A percentile compares a stretch with the other conserved stretches of the same genome.
These are phyloP conservation scores for Tolypocladium cylindrosporum DNA, from an alignment of 2,329 filamentous ascomycete species.

Conservation along the genomic window DNA sequence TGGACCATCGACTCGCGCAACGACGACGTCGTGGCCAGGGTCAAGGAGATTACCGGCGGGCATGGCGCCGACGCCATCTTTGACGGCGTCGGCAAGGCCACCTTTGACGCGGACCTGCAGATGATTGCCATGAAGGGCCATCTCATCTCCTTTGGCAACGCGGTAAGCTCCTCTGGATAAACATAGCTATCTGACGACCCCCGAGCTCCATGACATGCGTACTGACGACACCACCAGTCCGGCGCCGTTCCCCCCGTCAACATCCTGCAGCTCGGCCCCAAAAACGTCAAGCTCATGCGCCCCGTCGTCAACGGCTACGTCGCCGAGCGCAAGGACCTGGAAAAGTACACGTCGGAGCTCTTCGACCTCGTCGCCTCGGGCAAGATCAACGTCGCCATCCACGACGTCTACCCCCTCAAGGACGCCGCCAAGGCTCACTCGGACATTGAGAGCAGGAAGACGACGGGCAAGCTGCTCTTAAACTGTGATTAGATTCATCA, in stretches of 20 bases:
- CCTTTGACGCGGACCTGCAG: conserved; percentile 70
- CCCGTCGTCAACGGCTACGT: conserved; percentile 66
- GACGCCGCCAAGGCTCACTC: conserved; percentile 63
- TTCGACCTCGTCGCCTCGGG: conserved; percentile 61
- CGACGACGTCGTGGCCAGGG: conserved; percentile 47
- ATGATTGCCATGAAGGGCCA: conserved; percentile 68
- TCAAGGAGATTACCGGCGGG: conserved; percentile 60
- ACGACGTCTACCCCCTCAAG: conserved; percentile 66
- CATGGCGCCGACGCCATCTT: conserved; percentile 70
- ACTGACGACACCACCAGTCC: conserved; percentile 24
- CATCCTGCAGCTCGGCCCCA: conserved; percentile 48
- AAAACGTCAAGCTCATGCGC: conserved; percentile 70
- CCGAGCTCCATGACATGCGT: not conserved
- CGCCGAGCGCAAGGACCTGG: conserved; percentile 57
- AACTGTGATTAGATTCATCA: conserved; percentile 38
- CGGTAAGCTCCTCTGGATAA: conserved; percentile 33
- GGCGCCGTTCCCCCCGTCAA: conserved; percentile 65
- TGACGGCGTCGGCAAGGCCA: conserved; percentile 77
- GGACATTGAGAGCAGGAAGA: conserved; percentile 74
- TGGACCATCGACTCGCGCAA: conserved; percentile 57
- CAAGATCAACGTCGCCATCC: conserved; percentile 62
- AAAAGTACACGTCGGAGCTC: conserved; percentile 60
- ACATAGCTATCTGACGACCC: no score
- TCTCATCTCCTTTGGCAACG: conserved; percentile 73
- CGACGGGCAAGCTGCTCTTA: conserved; percentile 73